phyloP scores from a whole-genome alignment of 2,329 filamentous ascomycete species.

The Alternaria sp. region DNA sequence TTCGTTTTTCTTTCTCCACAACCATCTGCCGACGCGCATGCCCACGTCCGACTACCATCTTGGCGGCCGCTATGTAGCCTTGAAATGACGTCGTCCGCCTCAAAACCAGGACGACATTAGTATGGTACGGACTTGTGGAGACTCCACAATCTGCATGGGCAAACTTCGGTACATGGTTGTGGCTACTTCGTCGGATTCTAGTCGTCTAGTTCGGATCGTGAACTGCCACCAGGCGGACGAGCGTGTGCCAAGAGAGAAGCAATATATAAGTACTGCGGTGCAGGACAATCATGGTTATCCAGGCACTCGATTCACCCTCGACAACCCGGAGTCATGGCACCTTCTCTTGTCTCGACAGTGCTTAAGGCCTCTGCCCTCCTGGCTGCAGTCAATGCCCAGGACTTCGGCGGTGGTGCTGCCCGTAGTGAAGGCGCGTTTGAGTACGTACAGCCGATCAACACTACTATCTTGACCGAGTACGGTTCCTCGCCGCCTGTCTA shows the following conservation, averaged over 20 bases:
- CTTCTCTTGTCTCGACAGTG: constrained; percentile 34
- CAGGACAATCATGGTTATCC: constrained; percentile 3
- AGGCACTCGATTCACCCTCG: constrained; percentile 18
- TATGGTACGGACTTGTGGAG: constrained; percentile 22
- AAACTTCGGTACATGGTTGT: constrained; percentile 33
- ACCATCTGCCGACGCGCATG: constrained; percentile 24
- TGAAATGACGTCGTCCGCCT: constrained; percentile 14
- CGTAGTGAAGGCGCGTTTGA: constrained; percentile 36
- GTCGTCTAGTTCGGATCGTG: background rate
- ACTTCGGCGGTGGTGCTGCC: constrained; percentile 26
- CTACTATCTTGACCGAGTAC: constrained; percentile 41
- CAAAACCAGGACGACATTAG: constrained; percentile 25
- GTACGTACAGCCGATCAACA: constrained; percentile 44
- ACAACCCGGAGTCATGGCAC: constrained; percentile 34
- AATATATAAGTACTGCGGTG: constrained; percentile 31
- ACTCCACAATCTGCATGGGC: constrained; percentile 30
- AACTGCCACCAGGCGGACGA: constrained; percentile 16
- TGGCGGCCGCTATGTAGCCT: constrained; percentile 31
- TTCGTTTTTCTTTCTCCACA: constrained; percentile 18
- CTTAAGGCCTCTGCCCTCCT: constrained; percentile 37
- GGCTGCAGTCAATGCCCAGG: constrained; percentile 36
- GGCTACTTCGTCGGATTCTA: constrained; percentile 10
- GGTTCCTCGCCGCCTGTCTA: constrained; percentile 42
- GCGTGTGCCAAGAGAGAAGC: constrained; percentile 5
- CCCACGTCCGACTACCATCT: constrained; percentile 29